Conservation (phyloP, 2,329 filamentous ascomycete species). For the Teratosphaeria gauchensis region DNA sequence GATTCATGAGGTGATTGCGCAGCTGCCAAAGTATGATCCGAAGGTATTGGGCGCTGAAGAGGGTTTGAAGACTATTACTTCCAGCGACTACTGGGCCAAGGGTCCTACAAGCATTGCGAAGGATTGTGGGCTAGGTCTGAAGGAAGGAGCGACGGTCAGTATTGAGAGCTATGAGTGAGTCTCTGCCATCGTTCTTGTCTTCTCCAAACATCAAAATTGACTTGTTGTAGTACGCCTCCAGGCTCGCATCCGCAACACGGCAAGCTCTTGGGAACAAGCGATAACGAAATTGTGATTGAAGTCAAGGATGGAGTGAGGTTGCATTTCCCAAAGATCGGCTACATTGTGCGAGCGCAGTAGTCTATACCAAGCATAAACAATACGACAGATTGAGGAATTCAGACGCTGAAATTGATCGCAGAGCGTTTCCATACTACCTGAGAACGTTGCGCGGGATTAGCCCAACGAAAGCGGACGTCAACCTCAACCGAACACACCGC, state of each 20-base stretch:
- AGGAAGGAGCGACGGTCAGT: slow-evolving; percentile 12
- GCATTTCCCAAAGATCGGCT: slow-evolving; percentile 33
- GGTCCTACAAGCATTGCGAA: slow-evolving; percentile 8
- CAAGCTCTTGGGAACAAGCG: slow-evolving; percentile 17
- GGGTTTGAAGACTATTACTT: slow-evolving; percentile 14
- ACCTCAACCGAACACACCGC: too few relatives aligned
- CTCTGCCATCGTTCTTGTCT: neutral
- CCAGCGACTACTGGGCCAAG: slow-evolving; percentile 9
- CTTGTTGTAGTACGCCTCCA: slow-evolving; percentile 12
- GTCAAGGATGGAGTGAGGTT: slow-evolving; percentile 21
- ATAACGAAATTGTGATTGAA: slow-evolving; percentile 20
- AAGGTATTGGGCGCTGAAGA: slow-evolving; percentile 17
- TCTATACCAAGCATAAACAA: neutral
- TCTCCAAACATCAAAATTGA: neutral
- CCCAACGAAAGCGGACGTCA: too few relatives aligned
- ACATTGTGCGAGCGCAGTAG: slow-evolving; percentile 17
- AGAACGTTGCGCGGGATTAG: too few relatives aligned
- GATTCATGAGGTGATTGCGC: slow-evolving; percentile 16
- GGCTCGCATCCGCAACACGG: slow-evolving; percentile 21
- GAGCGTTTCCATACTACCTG: neutral
- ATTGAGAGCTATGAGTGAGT: slow-evolving; percentile 23
- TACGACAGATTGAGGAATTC: neutral
- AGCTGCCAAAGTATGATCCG: slow-evolving; percentile 11
- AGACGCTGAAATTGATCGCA: neutral
- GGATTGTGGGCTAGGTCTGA: slow-evolving; percentile 13